Conservation (phyloP, 2,329 filamentous ascomycete genomes). For the Beauveria asiatica region DNA sequence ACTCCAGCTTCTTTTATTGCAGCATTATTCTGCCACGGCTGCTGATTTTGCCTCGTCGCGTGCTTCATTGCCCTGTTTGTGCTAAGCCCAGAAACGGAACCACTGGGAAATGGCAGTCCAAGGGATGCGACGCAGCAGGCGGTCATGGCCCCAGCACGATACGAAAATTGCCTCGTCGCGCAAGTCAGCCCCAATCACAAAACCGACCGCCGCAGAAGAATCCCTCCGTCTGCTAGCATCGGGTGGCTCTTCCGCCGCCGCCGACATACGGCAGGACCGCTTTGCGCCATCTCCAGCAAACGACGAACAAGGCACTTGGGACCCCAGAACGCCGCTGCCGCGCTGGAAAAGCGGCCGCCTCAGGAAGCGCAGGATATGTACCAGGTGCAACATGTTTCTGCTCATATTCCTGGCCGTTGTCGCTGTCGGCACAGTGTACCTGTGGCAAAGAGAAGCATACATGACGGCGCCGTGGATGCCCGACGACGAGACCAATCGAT, state of each 20-base stretch:
- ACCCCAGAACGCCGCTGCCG: not conserved
- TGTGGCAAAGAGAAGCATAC: conserved; percentile 37
- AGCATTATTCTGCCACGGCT: not conserved
- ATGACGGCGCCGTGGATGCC: conserved; percentile 40
- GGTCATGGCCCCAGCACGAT: not conserved
- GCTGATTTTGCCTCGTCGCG: not conserved
- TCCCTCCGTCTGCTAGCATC: not conserved
- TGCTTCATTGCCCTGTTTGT: conserved; percentile 9
- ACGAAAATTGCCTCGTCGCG: not conserved
- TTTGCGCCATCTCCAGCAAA: not conserved
- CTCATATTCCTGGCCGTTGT: not conserved
- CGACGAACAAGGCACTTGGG: not conserved
- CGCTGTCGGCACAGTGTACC: conserved; percentile 21
- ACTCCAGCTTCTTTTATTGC: not conserved
- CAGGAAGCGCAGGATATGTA: not conserved
- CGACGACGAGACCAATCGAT: conserved; percentile 36
- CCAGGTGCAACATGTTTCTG: not conserved
- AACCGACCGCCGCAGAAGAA: not conserved
- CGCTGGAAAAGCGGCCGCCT: not conserved
- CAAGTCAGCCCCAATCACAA: not conserved
- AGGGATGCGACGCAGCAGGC: not conserved
- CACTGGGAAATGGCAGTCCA: not conserved
- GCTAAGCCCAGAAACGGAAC: not conserved
- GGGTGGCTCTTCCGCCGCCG: not conserved
- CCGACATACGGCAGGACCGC: not conserved